Evolutionary conservation across 2,329 filamentous ascomycete species (phyloP).

Genomic region (Claviceps fusiformis): DNA sequence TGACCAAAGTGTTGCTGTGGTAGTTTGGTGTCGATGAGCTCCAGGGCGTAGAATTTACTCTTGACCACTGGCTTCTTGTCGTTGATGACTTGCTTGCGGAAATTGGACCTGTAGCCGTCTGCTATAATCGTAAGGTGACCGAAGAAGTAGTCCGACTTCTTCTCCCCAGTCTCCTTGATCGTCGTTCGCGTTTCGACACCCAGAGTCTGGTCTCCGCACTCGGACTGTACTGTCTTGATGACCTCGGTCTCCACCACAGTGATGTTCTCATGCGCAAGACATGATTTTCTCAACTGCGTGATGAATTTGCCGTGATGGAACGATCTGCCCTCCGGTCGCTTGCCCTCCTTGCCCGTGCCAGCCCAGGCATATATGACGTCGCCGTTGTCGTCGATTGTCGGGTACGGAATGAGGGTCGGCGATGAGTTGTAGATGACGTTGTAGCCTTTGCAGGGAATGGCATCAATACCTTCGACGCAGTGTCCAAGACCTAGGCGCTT

Average conservation of each 20-base stretch:
- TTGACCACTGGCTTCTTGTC: constrained; percentile 52
- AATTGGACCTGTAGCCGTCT: constrained; percentile 86
- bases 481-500: constrained; percentile 65
- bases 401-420: constrained; percentile 67
- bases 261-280: constrained; percentile 65
- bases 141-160: constrained; percentile 65
- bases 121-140: constrained; percentile 77
- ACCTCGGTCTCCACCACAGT: constrained; percentile 85
- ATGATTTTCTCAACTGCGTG: constrained; percentile 62
- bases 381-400: constrained; percentile 40
- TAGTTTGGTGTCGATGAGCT: constrained; percentile 76
- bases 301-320: constrained; percentile 97
- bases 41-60: constrained; percentile 86
- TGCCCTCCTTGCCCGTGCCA: constrained; percentile 20
- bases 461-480: constrained; percentile 81
- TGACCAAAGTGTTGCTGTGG: constrained; percentile 67
- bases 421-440: constrained; percentile 71
- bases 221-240: constrained; percentile 57
- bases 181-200: constrained; percentile 66
- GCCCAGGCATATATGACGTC: constrained; percentile 24
- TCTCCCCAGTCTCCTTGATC: constrained; percentile 40
- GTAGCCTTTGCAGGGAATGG: constrained; percentile 72
- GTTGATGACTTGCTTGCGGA: constrained; percentile 63
- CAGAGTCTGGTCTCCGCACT: constrained; percentile 57
- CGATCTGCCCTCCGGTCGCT: constrained; percentile 51